Conservation (phyloP, 345 rosid genomes). For the Euphorbia lathyris region DNA sequence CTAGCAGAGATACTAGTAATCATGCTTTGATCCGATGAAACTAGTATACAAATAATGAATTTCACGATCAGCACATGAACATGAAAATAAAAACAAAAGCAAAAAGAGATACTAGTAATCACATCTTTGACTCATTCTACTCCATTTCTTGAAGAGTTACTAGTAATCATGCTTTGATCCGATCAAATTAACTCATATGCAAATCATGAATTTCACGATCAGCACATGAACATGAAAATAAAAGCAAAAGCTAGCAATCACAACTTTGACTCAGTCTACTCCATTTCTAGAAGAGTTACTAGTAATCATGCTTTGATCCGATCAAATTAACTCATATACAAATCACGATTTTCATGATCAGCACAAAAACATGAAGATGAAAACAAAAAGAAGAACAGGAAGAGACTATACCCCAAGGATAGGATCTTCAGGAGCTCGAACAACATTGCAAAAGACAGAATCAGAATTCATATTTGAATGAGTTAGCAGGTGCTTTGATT, state of each 20-base stretch:
- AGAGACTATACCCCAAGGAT: slow-evolving; percentile 58
- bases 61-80: not conserved
- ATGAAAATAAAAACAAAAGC: too few relatives aligned
- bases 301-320: not conserved
- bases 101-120: too few relatives aligned
- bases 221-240: not conserved
- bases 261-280: not conserved
- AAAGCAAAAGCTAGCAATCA: not conserved
- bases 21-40: not conserved
- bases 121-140: too few relatives aligned
- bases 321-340: not conserved
- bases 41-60: too few relatives aligned
- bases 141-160: too few relatives aligned
- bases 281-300: not conserved
- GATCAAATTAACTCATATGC: too few relatives aligned
- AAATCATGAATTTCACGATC: too few relatives aligned
- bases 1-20: not conserved
- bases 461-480: slow-evolving; percentile 17
- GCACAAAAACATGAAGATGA: not conserved
- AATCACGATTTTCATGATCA: slow-evolving; percentile 9
- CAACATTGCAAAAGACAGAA: slow-evolving; percentile 74
- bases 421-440: slow-evolving; percentile 87
- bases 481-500: not conserved
- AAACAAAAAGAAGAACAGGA: not conserved
- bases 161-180: too few relatives aligned